phyloP scores from a whole-genome alignment of 345 rosid genomes.

The Brassica incana region DNA sequence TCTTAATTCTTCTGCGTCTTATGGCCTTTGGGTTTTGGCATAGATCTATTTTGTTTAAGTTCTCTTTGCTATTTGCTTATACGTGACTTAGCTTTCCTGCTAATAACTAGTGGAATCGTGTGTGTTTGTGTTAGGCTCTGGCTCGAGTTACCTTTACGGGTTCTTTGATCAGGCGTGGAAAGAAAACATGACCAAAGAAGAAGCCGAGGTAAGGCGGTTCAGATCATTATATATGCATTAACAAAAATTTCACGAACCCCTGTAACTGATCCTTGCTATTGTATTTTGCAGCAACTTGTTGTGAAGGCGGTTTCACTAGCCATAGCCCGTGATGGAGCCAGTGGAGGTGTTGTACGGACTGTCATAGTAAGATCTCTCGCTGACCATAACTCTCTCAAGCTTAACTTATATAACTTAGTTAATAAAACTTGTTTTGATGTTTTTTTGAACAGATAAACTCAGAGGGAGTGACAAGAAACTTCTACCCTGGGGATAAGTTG shows the following conservation, averaged over 20 bases:
- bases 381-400: not conserved
- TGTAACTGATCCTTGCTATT: conserved; percentile 4
- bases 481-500: conserved; percentile 82
- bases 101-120: not conserved
- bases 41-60: not conserved
- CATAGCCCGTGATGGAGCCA: conserved; percentile 96
- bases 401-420: not conserved
- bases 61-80: not conserved
- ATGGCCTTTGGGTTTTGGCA: not conserved
- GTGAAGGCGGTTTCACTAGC: conserved; percentile 96
- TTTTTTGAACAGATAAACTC: conserved; percentile 63
- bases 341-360: conserved; percentile 97
- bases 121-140: conserved; percentile 64
- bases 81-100: conserved; percentile 1
- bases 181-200: conserved; percentile 94
- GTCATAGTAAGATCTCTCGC: conserved; percentile 64
- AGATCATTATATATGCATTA: not conserved
- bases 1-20: not conserved
- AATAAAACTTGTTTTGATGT: conserved; percentile 1
- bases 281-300: conserved; percentile 69
- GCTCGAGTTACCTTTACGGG: conserved; percentile 91
- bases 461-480: conserved; percentile 85
- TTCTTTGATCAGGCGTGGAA: conserved; percentile 98
- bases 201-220: conserved; percentile 96
- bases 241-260: not conserved